Evolutionary conservation across 768 basidiomycete genomes (phyloP).

Genomic region (Russula brevipes): DNA sequence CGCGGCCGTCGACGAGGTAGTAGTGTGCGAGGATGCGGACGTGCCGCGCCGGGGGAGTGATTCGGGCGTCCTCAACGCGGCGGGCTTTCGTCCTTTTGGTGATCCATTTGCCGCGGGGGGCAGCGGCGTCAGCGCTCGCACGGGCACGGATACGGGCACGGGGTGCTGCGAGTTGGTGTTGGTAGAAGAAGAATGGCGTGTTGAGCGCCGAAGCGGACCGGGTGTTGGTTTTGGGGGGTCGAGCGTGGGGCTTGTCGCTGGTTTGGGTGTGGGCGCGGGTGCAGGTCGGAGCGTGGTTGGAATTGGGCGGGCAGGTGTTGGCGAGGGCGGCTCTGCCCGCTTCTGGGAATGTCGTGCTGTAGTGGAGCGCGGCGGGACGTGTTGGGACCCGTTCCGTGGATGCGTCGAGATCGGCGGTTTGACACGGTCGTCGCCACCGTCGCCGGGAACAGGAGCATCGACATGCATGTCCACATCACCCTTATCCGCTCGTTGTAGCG

Average conservation of each 20-base stretch:
- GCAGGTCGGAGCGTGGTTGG: neutral
- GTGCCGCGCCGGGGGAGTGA: neutral
- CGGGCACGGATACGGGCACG: neutral
- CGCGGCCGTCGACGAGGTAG: neutral
- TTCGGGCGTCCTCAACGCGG: neutral
- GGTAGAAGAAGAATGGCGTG: neutral
- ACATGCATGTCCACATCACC: neutral
- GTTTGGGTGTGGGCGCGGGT: neutral
- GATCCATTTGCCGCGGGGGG: neutral
- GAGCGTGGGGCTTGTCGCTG: neutral
- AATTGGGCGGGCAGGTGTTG: neutral
- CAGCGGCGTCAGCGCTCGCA: neutral
- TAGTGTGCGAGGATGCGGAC: neutral
- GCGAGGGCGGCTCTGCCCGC: neutral
- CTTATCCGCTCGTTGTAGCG: neutral
- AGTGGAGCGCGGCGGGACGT: neutral
- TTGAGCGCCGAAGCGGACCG: neutral
- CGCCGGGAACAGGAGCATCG: neutral
- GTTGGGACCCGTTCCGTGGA: neutral
- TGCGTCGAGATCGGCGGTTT: neutral
- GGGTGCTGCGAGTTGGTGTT: neutral
- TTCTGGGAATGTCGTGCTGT: neutral
- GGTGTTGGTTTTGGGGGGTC: neutral
- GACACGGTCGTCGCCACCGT: neutral
- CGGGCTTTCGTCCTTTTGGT: neutral